phyloP scores from a whole-genome alignment of 2,329 filamentous ascomycete species.

The Colletotrichum zoysiae region DNA sequence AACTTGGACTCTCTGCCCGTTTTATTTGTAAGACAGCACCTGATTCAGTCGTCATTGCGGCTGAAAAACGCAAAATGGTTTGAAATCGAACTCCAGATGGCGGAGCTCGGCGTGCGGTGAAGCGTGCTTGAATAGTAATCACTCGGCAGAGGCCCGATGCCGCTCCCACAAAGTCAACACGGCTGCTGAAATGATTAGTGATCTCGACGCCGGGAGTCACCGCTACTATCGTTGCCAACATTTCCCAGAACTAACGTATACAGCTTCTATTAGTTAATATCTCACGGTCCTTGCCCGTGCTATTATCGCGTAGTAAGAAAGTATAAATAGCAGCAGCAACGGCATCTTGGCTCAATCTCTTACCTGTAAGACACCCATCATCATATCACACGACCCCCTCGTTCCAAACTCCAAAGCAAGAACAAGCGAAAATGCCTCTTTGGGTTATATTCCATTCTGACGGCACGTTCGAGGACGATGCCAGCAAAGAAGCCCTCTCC shows the following conservation, averaged over 20 bases:
- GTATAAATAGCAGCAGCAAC: background rate
- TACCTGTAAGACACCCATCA: background rate
- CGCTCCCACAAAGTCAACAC: background rate
- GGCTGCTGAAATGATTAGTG: background rate
- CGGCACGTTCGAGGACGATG: constrained; percentile 48
- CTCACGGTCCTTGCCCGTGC: background rate
- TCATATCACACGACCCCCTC: background rate
- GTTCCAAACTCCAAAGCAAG: background rate
- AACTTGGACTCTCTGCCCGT: no score
- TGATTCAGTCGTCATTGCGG: background rate
- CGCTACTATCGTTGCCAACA: background rate
- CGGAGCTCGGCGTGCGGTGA: no score
- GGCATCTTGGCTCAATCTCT: background rate
- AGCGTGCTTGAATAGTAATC: background rate
- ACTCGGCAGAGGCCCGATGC: background rate
- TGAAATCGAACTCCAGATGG: background rate
- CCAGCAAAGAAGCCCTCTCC: constrained; percentile 49
- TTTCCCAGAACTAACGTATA: background rate
- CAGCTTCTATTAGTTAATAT: background rate
- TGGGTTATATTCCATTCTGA: constrained; percentile 57
- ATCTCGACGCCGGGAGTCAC: background rate
- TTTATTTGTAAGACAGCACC: background rate
- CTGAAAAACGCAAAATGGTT: background rate
- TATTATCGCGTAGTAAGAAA: background rate
- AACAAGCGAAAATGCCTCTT: constrained; percentile 54